These are phyloP conservation scores for Coelastrella sp. DNA, from an alignment of 139 green algal species.

Conservation along the genomic window DNA sequence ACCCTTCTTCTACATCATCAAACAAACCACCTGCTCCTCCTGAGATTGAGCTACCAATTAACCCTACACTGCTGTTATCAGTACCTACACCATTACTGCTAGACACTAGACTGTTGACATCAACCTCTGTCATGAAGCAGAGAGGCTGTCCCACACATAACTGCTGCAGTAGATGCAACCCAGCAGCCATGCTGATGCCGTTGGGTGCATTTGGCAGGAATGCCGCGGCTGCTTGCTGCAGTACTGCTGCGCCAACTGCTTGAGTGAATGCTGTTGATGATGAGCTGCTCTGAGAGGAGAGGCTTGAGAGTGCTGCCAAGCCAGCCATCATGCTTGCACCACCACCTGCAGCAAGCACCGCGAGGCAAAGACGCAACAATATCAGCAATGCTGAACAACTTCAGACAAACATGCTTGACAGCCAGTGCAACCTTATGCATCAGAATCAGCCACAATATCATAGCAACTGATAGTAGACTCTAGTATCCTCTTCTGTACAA, in stretches of 20 bases:
- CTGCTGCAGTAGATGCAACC: slow-evolving; percentile 33
- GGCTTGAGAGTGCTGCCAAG: background rate
- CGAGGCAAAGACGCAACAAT: no score
- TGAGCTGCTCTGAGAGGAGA: slow-evolving; percentile 3
- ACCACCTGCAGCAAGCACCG: slow-evolving; percentile 39
- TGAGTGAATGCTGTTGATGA: background rate
- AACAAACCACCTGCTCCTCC: background rate
- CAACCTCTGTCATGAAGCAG: slow-evolving; percentile 29
- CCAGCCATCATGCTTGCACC: slow-evolving; percentile 31
- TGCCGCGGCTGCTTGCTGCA: slow-evolving; percentile 24
- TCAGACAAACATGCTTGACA: no score
- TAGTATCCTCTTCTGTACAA: no score
- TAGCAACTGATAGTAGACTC: no score
- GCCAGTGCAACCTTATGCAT: no score
- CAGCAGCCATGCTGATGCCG: background rate
- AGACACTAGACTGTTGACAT: background rate
- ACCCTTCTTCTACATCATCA: background rate
- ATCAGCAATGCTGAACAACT: no score
- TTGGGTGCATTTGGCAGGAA: slow-evolving; percentile 20
- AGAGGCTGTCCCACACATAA: slow-evolving; percentile 23
- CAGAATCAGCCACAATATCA: no score
- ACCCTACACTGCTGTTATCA: no score
- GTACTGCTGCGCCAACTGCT: slow-evolving; percentile 23
- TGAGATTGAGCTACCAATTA: no score
- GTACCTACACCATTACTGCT: background rate